phyloP scores from a whole-genome alignment of 2,329 filamentous ascomycete genomes.

The Cladophialophora chaetospira region DNA sequence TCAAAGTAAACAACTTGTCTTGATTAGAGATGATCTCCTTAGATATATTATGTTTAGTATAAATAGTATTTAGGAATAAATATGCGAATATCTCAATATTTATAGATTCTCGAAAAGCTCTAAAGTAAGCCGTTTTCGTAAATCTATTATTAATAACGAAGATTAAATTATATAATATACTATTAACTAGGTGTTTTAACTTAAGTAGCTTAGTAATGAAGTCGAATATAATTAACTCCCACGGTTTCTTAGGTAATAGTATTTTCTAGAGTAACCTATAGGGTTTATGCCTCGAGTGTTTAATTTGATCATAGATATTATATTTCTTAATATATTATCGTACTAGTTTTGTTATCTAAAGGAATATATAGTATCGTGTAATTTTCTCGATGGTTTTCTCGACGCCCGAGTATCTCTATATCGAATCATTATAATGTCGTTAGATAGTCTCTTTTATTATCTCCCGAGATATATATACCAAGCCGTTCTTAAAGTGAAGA shows the following conservation, averaged over 20 bases:
- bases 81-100: too few relatives aligned
- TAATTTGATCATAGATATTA: neutral
- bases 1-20: too few relatives aligned
- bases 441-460: neutral
- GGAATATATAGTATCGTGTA: neutral
- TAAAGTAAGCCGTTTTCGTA: neutral
- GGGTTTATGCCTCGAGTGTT: neutral
- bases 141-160: neutral
- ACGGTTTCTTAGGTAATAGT: neutral
- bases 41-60: too few relatives aligned
- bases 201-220: conserved; percentile 4
- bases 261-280: neutral
- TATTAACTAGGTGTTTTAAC: neutral
- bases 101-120: too few relatives aligned
- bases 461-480: too few relatives aligned
- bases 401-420: neutral
- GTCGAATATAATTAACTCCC: neutral
- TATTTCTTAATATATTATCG: neutral
- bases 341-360: neutral
- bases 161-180: neutral
- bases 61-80: too few relatives aligned
- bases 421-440: neutral
- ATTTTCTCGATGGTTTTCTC: neutral
- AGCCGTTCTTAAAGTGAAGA: too few relatives aligned
- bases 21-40: too few relatives aligned